Evolutionary conservation across 2,329 filamentous ascomycete genomes (phyloP).

Genomic region (Penicillium nordicum): DNA sequence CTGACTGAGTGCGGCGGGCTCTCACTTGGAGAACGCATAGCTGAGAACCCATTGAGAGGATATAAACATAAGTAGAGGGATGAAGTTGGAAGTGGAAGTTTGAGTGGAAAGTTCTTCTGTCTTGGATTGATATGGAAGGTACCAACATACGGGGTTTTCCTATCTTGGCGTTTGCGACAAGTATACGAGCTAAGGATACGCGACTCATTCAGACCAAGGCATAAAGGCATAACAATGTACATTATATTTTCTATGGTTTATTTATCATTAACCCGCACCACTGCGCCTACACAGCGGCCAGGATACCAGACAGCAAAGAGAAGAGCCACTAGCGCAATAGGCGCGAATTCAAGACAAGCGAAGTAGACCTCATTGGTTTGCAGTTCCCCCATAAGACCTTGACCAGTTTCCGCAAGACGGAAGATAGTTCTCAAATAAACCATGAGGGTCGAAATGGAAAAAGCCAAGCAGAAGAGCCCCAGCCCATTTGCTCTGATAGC

Average conservation of each 20-base stretch:
- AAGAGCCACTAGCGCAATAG: constrained; percentile 14
- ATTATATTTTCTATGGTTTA: background rate
- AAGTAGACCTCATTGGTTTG: constrained; percentile 15
- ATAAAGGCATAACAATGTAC: background rate
- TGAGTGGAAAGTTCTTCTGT: background rate
- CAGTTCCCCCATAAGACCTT: constrained; percentile 13
- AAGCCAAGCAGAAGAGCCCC: background rate
- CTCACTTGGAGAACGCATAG: no score
- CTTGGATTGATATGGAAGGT: background rate
- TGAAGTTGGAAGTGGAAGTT: background rate
- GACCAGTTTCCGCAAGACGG: constrained; percentile 13
- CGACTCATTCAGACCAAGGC: background rate
- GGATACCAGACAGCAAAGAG: constrained; percentile 15
- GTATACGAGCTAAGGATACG: background rate
- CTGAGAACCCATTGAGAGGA: background rate
- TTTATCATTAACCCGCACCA: background rate
- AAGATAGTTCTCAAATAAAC: constrained; percentile 17
- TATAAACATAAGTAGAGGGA: background rate
- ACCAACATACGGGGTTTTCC: background rate
- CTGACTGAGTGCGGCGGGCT: no score
- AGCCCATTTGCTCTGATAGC: background rate
- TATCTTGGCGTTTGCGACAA: background rate
- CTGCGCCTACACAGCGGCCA: constrained; percentile 6
- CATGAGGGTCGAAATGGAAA: constrained; percentile 15
- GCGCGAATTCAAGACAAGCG: constrained; percentile 18